phyloP scores from a whole-genome alignment of 108 stramenopile genomes.

The Skeletonema marinoi region DNA sequence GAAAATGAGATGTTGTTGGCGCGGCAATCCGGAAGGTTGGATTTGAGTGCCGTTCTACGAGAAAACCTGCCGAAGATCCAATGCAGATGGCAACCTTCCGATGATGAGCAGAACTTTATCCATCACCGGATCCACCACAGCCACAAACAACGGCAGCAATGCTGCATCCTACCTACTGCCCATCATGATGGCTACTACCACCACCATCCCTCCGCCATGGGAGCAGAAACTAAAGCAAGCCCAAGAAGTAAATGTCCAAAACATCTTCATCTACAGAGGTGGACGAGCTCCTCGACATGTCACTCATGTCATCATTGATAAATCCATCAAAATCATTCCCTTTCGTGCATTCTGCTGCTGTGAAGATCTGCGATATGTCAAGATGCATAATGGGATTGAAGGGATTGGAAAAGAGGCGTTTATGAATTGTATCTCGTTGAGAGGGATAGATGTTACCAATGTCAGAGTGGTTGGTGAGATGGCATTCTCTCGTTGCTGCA shows the following conservation, averaged over 20 bases:
- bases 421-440: neutral
- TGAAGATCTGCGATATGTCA: neutral
- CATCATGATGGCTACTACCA: neutral
- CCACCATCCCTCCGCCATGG: neutral
- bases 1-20: too few species aligned
- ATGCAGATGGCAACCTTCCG: too few species aligned
- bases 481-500: neutral
- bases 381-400: neutral
- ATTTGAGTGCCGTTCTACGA: neutral
- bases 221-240: neutral
- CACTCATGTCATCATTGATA: neutral
- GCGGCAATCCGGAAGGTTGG: too few species aligned
- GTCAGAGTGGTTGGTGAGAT: neutral
- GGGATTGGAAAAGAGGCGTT: neutral
- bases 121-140: neutral
- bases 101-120: too few species aligned
- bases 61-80: neutral
- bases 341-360: neutral
- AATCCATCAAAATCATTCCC: neutral
- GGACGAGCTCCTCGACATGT: neutral
- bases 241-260: neutral
- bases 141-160: neutral
- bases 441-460: neutral
- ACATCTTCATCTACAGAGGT: neutral
- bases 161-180: neutral